Conservation (phyloP, 2,329 filamentous ascomycete genomes). For the Stagonosporopsis chrysanthemi region DNA sequence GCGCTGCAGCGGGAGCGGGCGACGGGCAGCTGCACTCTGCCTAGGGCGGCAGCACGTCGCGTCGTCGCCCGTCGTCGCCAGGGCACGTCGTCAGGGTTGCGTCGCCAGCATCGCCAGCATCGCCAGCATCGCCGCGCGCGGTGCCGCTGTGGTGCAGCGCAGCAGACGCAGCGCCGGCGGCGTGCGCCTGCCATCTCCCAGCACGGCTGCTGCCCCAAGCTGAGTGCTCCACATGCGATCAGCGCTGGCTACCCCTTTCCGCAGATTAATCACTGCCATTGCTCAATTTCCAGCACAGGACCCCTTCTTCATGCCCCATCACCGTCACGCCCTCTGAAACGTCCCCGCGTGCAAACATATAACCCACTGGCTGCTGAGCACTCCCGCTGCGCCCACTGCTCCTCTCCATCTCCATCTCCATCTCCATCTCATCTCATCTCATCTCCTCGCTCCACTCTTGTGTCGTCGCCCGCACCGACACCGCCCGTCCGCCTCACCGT, state of each 20-base stretch:
- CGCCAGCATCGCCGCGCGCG: not conserved
- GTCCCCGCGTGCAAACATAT: conserved; percentile 30
- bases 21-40: not conserved
- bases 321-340: conserved; percentile 36
- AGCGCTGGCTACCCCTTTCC: conserved; percentile 13
- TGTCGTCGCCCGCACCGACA: not conserved
- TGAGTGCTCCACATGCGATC: conserved; percentile 16
- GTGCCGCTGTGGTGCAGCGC: too few relatives aligned
- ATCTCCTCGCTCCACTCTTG: too few relatives aligned
- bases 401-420: not conserved
- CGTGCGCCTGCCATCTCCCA: conserved; percentile 1
- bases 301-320: conserved; percentile 39
- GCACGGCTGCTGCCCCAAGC: conserved; percentile 8
- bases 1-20: conserved; percentile 3
- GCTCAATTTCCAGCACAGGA: conserved; percentile 24
- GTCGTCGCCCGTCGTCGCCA: not conserved
- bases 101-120: not conserved
- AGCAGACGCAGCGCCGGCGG: not conserved
- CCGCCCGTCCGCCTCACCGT: not conserved
- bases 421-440: not conserved
- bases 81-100: not conserved
- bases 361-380: conserved; percentile 19
- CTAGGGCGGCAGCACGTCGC: conserved; percentile 2
- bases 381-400: conserved; percentile 6
- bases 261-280: conserved; percentile 19